Percentiles rank a stretch among this genome's conserved stretches.
Conservation (phyloP, 2,329 filamentous ascomycete species). For the Whalleya microplaca region DNA sequence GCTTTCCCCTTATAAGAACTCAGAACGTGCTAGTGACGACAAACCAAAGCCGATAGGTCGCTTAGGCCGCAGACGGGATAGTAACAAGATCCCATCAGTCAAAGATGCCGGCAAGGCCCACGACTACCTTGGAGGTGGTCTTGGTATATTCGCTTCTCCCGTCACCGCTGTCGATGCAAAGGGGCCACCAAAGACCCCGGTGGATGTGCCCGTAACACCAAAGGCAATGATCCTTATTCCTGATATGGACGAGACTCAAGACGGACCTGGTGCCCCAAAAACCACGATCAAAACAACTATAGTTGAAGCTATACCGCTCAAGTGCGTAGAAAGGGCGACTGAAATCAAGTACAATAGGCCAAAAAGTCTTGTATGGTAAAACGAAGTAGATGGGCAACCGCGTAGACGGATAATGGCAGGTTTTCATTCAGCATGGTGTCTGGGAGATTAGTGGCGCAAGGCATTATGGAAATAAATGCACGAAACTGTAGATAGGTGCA, state of each 20-base stretch:
- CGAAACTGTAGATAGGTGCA: not conserved
- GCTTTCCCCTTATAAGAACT: conserved; percentile 1
- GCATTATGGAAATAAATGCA: not conserved
- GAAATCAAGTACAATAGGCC: not conserved
- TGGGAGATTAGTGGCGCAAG: not conserved
- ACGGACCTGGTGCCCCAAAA: not conserved
- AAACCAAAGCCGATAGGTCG: not conserved
- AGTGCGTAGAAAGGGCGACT: conserved; percentile 9
- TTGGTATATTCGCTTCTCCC: not conserved
- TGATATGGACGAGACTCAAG: conserved; percentile 3
- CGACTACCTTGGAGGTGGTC: not conserved
- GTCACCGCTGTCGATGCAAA: conserved; percentile 1
- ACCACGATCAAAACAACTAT: not conserved
- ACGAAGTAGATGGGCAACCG: not conserved
- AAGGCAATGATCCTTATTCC: conserved; percentile 30
- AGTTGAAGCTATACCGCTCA: conserved; percentile 3
- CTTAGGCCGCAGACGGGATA: not conserved
- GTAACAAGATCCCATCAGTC: not conserved
- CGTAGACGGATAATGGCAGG: not conserved
- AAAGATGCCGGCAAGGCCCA: not conserved
- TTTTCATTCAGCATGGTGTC: not conserved
- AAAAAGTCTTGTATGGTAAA: not conserved
- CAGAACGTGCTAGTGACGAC: not conserved
- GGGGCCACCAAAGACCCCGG: conserved; percentile 7
- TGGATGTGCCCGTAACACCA: conserved; percentile 20